These are phyloP conservation scores for Carex littledalei DNA, from an alignment of 176 grass and related monocot genomes.

Conservation along the genomic window DNA sequence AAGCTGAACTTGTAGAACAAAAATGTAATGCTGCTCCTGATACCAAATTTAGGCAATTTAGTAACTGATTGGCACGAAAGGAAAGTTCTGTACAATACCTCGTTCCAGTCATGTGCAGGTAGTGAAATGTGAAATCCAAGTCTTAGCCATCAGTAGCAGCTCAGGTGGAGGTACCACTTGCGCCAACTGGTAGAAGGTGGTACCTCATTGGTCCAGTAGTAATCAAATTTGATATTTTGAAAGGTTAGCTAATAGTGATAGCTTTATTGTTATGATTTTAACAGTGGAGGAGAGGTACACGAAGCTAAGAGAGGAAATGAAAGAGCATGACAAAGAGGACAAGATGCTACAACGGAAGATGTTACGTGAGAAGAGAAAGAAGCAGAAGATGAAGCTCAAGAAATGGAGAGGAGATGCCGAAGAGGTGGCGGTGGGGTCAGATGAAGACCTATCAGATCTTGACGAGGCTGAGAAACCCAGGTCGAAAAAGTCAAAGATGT, in stretches of 20 bases:
- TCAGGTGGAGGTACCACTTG: not conserved
- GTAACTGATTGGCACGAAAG: not conserved
- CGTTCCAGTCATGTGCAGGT: not conserved
- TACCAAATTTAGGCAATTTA: not conserved
- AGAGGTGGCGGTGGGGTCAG: conserved; percentile 13
- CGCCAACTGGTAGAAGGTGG: not conserved
- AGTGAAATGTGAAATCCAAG: not conserved
- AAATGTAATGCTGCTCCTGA: not conserved
- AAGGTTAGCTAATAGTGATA: conserved; percentile 9
- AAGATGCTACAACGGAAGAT: conserved; percentile 61
- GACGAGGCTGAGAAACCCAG: conserved; percentile 23
- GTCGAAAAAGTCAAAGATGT: conserved; percentile 48
- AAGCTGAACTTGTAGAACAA: not conserved
- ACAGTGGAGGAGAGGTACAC: conserved; percentile 63
- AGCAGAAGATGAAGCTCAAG: conserved; percentile 82
- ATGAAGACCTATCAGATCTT: conserved; percentile 37
- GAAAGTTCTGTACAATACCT: not conserved
- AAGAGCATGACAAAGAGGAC: conserved; percentile 75
- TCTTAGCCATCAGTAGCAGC: not conserved
- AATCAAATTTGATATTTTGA: not conserved
- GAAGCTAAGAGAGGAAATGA: conserved; percentile 70
- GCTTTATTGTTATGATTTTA: not conserved
- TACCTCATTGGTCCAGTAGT: not conserved
- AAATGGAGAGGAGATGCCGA: conserved; percentile 50
- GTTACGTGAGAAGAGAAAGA: conserved; percentile 50